Evolutionary conservation across 1,284 basidiomycete genomes (phyloP), one percentile per base, ranked within the genome.

Genomic region (Fistulina hepatica): DNA sequence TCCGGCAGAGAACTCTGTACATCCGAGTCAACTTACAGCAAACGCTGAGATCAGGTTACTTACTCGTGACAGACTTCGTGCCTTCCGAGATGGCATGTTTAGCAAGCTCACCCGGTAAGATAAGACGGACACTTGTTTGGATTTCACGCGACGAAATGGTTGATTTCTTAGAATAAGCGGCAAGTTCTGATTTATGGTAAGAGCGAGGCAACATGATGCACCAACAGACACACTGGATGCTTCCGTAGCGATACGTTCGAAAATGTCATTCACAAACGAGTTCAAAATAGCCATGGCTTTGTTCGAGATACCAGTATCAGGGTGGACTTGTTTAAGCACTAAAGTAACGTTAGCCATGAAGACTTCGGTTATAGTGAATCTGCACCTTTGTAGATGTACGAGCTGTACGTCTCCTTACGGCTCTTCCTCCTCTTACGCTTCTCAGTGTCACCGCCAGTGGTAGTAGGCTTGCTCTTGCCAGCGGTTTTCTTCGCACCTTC

Each of bases 261-360:
- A 94, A 62, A 94, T 88, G 51, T 92, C 88, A 49, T 88, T 88
- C 53, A 92, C 86, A 47, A 91, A 92, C 40, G 82, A 88, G 74
- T 94, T 94, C 33, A 95, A 65, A 55, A 95, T 86, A 41, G 81
- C 77, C 91, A 95, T 95, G 28, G 90, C 91, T 71, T 93, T 95
- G 78, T 93, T 94, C 44, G 85, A 83, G 61, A 94, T 93, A 77
- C 92, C 92, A 48, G 88, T 94, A 58, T 95, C 92, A 41, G 91
- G 92, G 70, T 95, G 91, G 44, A 95, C 91, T 58, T 90, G 85
- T 64, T 81, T 90, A 46, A 90, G 68, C 46, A 89, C 84, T 85
- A 44, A 10, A 42, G 2, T 21, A 13, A 22, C 24, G 40, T 37
- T 39, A 37, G 33, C 41, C 35, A 31, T 38, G 33, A 20, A 42